Conservation (phyloP, 768 basidiomycete species). For the Mycena belliarum region DNA sequence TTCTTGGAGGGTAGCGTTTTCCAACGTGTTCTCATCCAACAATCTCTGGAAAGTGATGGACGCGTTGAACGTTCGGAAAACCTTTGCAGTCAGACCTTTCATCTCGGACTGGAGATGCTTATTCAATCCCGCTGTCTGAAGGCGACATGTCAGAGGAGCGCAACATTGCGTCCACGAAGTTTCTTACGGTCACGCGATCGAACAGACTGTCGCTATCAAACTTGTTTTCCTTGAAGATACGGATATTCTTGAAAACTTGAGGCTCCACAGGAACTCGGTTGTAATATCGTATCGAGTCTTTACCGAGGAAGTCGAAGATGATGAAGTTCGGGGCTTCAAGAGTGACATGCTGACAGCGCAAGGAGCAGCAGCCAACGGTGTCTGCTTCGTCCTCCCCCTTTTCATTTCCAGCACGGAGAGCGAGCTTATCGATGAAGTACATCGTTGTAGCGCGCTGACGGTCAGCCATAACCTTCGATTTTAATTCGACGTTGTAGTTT, state of each 20-base stretch:
- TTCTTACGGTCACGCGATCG: conserved; percentile 87
- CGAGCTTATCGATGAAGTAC: conserved; percentile 97
- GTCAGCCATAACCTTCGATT: conserved; percentile 89
- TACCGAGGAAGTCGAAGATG: conserved; percentile 96
- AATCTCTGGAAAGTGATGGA: conserved; percentile 94
- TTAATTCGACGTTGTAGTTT: conserved; percentile 84
- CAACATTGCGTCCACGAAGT: background rate
- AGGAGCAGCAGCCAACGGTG: conserved; percentile 97
- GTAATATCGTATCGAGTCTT: conserved; percentile 98
- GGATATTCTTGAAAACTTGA: conserved; percentile 97
- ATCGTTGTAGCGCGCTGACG: conserved; percentile 98
- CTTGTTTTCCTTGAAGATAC: conserved; percentile 95
- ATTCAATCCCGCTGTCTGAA: conserved; percentile 79
- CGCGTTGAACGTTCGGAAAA: conserved; percentile 99
- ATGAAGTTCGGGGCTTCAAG: conserved; percentile 85
- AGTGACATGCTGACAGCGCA: conserved; percentile 96
- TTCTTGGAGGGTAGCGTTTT: conserved; percentile 82
- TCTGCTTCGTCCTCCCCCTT: conserved; percentile 99
- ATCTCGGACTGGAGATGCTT: conserved; percentile 92
- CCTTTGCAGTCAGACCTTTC: conserved; percentile 98
- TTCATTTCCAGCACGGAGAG: conserved; percentile 98
- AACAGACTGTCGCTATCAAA: conserved; percentile 86
- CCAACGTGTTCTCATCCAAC: conserved; percentile 64
- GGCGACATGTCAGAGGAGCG: conserved; percentile 21
- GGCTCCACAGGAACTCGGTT: conserved; percentile 86